Evolutionary conservation across 164 flowering plant genomes (phyloP), one percentile per base, ranked within the genome.

Genomic region (Magnolia changhungtana): DNA sequence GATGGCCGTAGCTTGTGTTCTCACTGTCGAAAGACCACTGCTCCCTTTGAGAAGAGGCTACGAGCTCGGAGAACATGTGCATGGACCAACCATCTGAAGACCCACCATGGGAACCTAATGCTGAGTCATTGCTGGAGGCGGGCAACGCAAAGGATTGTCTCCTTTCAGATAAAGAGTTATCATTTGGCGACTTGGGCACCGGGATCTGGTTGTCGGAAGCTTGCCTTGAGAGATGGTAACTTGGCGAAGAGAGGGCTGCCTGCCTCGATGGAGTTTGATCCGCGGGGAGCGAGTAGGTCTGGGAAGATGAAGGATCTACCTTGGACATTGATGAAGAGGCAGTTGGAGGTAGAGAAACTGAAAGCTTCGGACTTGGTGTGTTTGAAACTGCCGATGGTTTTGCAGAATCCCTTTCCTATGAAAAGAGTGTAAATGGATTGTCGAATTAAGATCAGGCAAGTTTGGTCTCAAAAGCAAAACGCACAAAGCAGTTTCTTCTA

Each of bases 11-110:
- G 64, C 86, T 81, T 5, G 87, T 77, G 45, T 78, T 75, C 69
- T 93, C 99, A 71, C 97, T 92, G 75, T 90, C 95, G 77, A 94
- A 92, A 74, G 99, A 96, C 96, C 97, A 90, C 67, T 94, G 87
- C 69, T 89, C 95, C 78, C 88, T 87, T 64, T 87, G 94, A 59
- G 94, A 91, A 67, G 90, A 84, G 4, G 93, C 90, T 79, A 92
- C 87, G 50, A 91, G 92, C 83, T 95, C 98, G 29, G 96, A 84
- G 72, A 93, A 93, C 16, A 88, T 85, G 69, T 88, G 90, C 84
- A 88, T 84, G 14, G 99, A 92, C 97, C 98, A 94, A 64, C 92
- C 89, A 83, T 96, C 99, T 3, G 93, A 91, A 68, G 95, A 89
- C 31, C 93, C 91, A 51, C 91, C 88, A 1, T 89, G 84, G 23